Conservation (phyloP, 1,139 yeast species). For the Yamadazyma buinensis region DNA sequence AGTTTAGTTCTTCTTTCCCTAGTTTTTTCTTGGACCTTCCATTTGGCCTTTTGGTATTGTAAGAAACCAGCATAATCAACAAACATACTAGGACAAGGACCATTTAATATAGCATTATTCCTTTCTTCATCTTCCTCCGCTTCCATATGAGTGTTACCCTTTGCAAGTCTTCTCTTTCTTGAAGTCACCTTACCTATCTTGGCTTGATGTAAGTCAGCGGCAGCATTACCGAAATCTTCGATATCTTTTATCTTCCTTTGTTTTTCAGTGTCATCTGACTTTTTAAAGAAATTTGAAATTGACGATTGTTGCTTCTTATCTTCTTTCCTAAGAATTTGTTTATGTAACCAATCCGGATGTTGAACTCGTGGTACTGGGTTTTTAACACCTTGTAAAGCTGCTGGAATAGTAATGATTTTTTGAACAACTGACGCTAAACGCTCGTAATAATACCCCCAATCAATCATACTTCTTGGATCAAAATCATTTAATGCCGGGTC, state of each 20-base stretch:
- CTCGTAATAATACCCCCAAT: slow-evolving; percentile 91
- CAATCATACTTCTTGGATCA: slow-evolving; percentile 86
- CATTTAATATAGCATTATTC: slow-evolving; percentile 43
- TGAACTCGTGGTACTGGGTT: slow-evolving; percentile 94
- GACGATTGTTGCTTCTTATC: slow-evolving; percentile 73
- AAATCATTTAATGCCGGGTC: slow-evolving; percentile 77
- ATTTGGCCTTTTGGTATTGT: slow-evolving; percentile 74
- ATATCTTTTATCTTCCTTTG: slow-evolving; percentile 53
- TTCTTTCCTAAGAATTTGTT: slow-evolving; percentile 52
- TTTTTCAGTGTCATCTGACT: slow-evolving; percentile 20
- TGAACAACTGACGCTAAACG: slow-evolving; percentile 91
- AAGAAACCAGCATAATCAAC: slow-evolving; percentile 78
- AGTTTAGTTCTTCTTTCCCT: slow-evolving; percentile 69
- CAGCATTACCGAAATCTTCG: slow-evolving; percentile 62
- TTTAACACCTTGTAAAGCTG: slow-evolving; percentile 83
- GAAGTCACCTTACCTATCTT: slow-evolving; percentile 52
- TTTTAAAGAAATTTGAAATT: slow-evolving; percentile 53
- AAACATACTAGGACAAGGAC: slow-evolving; percentile 65
- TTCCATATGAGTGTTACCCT: slow-evolving; percentile 23
- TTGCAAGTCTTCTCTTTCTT: slow-evolving; percentile 28
- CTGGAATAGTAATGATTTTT: slow-evolving; percentile 95
- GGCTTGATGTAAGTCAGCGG: slow-evolving; percentile 21
- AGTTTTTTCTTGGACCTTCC: slow-evolving; percentile 73
- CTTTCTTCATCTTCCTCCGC: slow-evolving; percentile 43
- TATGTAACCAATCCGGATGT: slow-evolving; percentile 92